Evolutionary conservation across 2,329 filamentous ascomycete genomes (phyloP).

Genomic region (Pseudocercospora crystallina): DNA sequence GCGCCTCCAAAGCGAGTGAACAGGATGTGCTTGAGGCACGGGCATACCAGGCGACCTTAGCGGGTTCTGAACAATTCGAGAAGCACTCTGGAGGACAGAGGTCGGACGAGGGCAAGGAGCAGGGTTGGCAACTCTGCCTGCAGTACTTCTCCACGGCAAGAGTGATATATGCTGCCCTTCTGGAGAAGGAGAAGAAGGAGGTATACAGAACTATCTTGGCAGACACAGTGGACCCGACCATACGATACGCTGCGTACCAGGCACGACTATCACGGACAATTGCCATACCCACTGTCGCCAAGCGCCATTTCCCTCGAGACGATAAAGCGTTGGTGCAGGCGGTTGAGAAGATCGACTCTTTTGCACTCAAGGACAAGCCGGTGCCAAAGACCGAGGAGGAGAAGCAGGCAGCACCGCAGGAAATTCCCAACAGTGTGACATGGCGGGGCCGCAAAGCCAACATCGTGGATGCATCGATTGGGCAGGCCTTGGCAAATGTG

Average conservation of each 20-base stretch:
- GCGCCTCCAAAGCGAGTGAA: slow-evolving; percentile 63
- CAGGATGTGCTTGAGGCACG: slow-evolving; percentile 79
- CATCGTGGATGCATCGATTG: slow-evolving; percentile 90
- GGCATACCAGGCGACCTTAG: slow-evolving; percentile 76
- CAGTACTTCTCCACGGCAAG: slow-evolving; percentile 72
- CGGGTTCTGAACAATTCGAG: slow-evolving; percentile 79
- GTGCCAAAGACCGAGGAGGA: slow-evolving; percentile 28
- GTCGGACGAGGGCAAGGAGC: slow-evolving; percentile 34
- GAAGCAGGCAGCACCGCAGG: slow-evolving; percentile 28
- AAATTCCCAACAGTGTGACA: slow-evolving; percentile 70
- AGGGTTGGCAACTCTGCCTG: slow-evolving; percentile 76
- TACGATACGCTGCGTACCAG: slow-evolving; percentile 93
- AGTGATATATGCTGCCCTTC: slow-evolving; percentile 78
- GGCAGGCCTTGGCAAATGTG: slow-evolving; percentile 75
- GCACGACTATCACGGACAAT: slow-evolving; percentile 82
- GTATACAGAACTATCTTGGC: slow-evolving; percentile 82
- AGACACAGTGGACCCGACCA: slow-evolving; percentile 85
- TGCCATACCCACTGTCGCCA: slow-evolving; percentile 74
- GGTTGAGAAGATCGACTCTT: slow-evolving; percentile 69
- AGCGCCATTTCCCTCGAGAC: slow-evolving; percentile 71
- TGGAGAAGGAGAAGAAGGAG: slow-evolving; percentile 67
- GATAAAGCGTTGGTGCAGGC: slow-evolving; percentile 62
- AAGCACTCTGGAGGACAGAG: slow-evolving; percentile 61
- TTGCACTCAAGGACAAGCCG: slow-evolving; percentile 60
- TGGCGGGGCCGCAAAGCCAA: slow-evolving; percentile 86